Percentiles rank a stretch among this genome's conserved stretches.
Evolutionary conservation across 169 alveolate genomes (phyloP).

Genomic region (Plasmodium berghei): DNA sequence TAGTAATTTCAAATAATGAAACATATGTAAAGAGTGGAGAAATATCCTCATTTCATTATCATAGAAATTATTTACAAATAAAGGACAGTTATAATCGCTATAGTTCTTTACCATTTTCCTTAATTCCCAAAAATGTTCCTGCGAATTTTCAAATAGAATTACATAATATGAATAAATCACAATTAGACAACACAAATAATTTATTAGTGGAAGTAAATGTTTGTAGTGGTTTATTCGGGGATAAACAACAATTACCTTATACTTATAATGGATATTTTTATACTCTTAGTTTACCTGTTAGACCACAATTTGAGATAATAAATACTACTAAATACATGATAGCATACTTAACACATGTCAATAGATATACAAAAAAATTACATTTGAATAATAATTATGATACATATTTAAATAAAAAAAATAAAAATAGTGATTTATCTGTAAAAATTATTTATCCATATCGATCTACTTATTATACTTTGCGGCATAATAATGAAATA

Average conservation of each 20-base stretch:
- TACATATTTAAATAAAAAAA: conserved; percentile 51
- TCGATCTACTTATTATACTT: conserved; percentile 69
- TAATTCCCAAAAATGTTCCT: conserved; percentile 85
- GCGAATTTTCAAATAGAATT: conserved; percentile 83
- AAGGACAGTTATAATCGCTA: conserved; percentile 59
- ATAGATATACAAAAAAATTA: conserved; percentile 37
- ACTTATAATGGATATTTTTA: conserved; percentile 87
- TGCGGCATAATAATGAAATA: conserved; percentile 59
- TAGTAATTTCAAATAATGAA: conserved; percentile 13
- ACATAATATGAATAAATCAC: conserved; percentile 39
- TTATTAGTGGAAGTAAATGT: conserved; percentile 84
- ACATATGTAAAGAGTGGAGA: conserved; percentile 77
- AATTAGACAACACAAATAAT: conserved; percentile 76
- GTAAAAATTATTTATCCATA: conserved; percentile 76
- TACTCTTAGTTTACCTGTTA: conserved; percentile 83
- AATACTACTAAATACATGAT: conserved; percentile 84
- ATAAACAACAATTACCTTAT: conserved; percentile 86
- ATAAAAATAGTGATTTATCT: conserved; percentile 62
- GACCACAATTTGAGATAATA: conserved; percentile 86
- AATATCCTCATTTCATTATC: conserved; percentile 73
- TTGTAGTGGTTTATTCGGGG: conserved; percentile 86
- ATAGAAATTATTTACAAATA: conserved; percentile 72
- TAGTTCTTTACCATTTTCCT: conserved; percentile 81
- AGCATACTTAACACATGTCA: conserved; percentile 80
- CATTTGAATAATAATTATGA: conserved; percentile 36